Percentiles rank a stretch among this genome's conserved stretches.
phyloP scores from a whole-genome alignment of 164 flowering plant genomes.

The Dillenia turbinata region DNA sequence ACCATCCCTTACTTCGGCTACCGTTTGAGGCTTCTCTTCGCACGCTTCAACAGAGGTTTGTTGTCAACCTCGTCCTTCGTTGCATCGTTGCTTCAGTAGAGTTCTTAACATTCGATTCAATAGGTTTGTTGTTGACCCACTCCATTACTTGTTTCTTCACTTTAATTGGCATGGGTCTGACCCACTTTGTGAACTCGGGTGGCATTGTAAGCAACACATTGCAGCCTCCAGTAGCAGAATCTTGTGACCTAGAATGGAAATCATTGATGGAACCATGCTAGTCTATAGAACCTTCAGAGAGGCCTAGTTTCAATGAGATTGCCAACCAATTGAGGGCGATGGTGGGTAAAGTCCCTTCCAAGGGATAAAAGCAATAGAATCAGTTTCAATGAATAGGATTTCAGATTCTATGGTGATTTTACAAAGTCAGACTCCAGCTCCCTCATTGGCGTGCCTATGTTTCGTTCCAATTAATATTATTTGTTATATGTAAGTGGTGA shows the following conservation, averaged over 20 bases:
- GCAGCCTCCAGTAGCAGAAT: slow-evolving; percentile 74
- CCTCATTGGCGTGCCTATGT: too few relatives aligned
- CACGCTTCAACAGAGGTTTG: too few relatives aligned
- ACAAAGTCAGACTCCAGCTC: background rate
- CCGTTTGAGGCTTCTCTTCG: too few relatives aligned
- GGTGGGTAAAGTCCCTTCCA: slow-evolving; percentile 55
- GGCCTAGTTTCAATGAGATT: slow-evolving; percentile 83
- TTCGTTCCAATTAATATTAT: too few relatives aligned
- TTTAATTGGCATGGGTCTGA: background rate
- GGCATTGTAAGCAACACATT: slow-evolving; percentile 92
- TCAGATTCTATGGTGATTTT: slow-evolving; percentile 16
- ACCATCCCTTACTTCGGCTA: too few relatives aligned
- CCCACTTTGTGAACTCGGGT: slow-evolving; percentile 28
- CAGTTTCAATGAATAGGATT: slow-evolving; percentile 15
- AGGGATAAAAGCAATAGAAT: slow-evolving; percentile 31
- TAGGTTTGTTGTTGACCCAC: too few relatives aligned
- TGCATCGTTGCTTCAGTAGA: too few relatives aligned
- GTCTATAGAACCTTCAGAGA: slow-evolving; percentile 78
- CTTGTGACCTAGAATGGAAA: slow-evolving; percentile 83
- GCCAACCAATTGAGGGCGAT: slow-evolving; percentile 66
- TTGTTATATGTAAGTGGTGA: too few relatives aligned
- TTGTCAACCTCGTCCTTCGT: too few relatives aligned
- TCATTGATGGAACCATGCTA: slow-evolving; percentile 88
- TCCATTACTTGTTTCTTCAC: background rate
- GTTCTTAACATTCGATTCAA: too few relatives aligned